Evolutionary conservation across 345 rosid species (phyloP), one percentile per base, ranked within the genome.

Genomic region (Dimocarpus longan): DNA sequence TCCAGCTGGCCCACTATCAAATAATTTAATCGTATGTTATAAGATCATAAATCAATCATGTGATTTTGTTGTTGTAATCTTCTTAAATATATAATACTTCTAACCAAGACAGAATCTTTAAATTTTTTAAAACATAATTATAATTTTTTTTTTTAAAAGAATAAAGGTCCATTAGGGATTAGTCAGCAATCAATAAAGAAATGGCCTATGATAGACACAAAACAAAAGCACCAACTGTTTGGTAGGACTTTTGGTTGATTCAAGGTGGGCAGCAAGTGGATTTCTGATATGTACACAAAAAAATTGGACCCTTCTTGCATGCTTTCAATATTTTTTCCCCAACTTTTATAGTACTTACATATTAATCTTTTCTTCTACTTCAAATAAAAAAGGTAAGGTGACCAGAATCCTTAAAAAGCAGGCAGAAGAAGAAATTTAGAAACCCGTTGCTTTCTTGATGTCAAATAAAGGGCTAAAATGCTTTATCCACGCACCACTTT

Each of bases 211-310:
- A 16, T 54, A 8, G 8, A 6, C 52, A 59, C 13, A 8, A 15
- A 48, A 54, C 3, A 0, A 50, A 71, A 16, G 40, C 39, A 42
- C 0, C 63, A 42, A 19, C 42, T 13, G 0, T 0, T 44, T 21
- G 71, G 18, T 5, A 24, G 71, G 73, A 32, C 8, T 3, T 32
- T 13, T 59, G n/a, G 24, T 68, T 73, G 54, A 43, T 19, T 4
- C 21, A 24, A 15, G 77, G 59, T 60, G 21, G 71, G 44, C 7
- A 18, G 42, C 32, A 18, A 63, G 75, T 80, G 82, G 75, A 26
- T 59, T 60, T 75, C 70, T 75, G 70, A 70, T 32, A 21, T 21
- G 28, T 21, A 21, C 2, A 54, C 59, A 37, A 5, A 44, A 13
- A 22, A 42, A 3, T 24, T 10, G 5, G 1, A 4, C 37, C 56